Evolutionary conservation across 345 rosid genomes (phyloP), one percentile per base, ranked within the genome.

Genomic region (Abelmoschus esculentus): DNA sequence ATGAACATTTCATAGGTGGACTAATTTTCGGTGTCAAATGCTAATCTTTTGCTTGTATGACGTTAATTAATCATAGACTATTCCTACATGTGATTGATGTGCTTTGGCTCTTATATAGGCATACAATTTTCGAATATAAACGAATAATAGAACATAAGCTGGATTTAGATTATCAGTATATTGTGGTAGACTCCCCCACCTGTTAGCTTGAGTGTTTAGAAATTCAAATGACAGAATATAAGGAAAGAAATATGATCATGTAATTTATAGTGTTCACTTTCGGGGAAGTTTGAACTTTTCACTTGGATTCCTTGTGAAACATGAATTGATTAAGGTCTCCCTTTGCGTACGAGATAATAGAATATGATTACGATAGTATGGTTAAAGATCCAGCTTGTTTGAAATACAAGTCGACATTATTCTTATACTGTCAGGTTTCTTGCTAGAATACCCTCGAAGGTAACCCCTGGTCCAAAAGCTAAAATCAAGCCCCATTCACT

Each of bases 391-490:
- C 32, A 49, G 47, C 52, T 70, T 46, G n/a, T 26, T 36, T 14
- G 22, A 63, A 53, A 32, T 13, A 13, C 31, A 38, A 44, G 15
- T 49, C 0, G 42, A 46, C 42, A 50, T 49, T 70, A 3, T 50
- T 64, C 32, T 82, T 69, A 80, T 63, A 80, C 62, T 10, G 85
- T 74, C 55, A 92, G 89, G 80, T 92, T 88, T 78, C 98, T 83
- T 29, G 96, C 98, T 38, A 91, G 90, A 71, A 93, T 88, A 62
- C 98, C 98, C 79, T 91, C 98, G n/a, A 96, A 89, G 65, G 98
- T 96, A 67, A 96, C 82, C 65, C 99, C 99, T 3, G 99, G 99
- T 57, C 99, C 98, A 61, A 96, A 95, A 47, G 98, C 99, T 34
- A 92, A 84, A 31, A 88, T 83, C 76, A 96, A 73, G 6, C 99